phyloP scores from a whole-genome alignment of 176 grass and related monocot genomes.

The bread wheat (Triticum aestivum) region DNA sequence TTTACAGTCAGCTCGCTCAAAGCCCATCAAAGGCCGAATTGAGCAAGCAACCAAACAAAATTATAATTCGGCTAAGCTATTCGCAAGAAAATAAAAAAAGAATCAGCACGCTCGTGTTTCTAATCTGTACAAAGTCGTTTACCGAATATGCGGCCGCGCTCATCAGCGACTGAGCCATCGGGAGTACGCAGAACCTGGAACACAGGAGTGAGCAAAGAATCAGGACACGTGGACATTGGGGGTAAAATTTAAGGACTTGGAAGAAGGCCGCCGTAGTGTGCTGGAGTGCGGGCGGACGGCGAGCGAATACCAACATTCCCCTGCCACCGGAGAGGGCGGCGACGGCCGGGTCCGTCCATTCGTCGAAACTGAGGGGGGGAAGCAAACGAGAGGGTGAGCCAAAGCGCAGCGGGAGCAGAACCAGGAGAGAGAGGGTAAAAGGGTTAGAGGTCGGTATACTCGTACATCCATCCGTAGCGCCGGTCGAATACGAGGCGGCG shows the following conservation, averaged over 20 bases:
- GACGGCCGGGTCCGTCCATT: slow-evolving; percentile 54
- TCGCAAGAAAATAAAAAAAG: too few relatives aligned
- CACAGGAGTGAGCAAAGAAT: background rate
- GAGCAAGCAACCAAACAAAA: background rate
- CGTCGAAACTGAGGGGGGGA: slow-evolving; percentile 45
- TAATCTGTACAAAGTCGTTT: background rate
- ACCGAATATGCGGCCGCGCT: slow-evolving; percentile 28
- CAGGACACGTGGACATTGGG: background rate
- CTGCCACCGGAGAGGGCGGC: slow-evolving; percentile 49
- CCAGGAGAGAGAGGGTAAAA: background rate
- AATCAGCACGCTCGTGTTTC: background rate
- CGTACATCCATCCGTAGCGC: slow-evolving; percentile 56
- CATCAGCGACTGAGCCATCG: slow-evolving; percentile 37
- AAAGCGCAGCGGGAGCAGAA: background rate
- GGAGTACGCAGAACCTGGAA: slow-evolving; percentile 56
- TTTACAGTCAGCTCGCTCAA: too few relatives aligned
- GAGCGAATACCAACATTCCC: slow-evolving; percentile 43
- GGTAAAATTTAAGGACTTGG: background rate
- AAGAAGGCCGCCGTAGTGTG: background rate
- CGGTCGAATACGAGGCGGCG: slow-evolving; percentile 50
- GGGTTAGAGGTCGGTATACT: background rate
- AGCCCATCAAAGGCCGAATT: background rate
- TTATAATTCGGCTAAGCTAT: background rate
- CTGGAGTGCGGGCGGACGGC: background rate
- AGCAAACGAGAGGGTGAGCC: background rate